Base-by-base conservation (phyloP, 2,329 filamentous ascomycete species). In the Ambrosiella cleistominuta region DNA sequence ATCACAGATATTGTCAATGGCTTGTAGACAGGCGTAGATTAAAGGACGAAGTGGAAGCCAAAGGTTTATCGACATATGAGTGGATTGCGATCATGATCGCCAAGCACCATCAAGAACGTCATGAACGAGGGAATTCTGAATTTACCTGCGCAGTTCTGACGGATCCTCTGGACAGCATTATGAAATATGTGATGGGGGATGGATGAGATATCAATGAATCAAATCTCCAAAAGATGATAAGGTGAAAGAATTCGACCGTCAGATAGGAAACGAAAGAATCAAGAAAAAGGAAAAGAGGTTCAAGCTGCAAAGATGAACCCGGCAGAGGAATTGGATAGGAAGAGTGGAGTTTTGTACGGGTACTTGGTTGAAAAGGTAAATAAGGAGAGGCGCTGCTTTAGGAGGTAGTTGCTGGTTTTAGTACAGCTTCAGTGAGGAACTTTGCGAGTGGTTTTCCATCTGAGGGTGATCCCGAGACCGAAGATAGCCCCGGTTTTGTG, bases 161-260 rank as follows among this genome's bases (percentile, higher is more conserved):
- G 67, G 78, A 76, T 71, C 74, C 75, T 71, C 77, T 76, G 69
- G 78, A 80, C 70, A 81, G 68, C 78, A 81, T 81, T 63, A 66
- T 76, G 68, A 53, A 19, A 45, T 56, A 49, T 13, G n/a, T 54
- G 57, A 44, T 56, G 61, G 59, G 45, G 44, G 52, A 50, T 60
- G 50, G 61, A 61, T 61, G 57, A 58, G 62, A 57, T 60, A 39
- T 38, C 15, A 50, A 44, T 35, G 42, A 50, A 36, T 54, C 27
- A 55, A 39, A 47, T 40, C 53, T 49, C 47, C 47, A 54, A 49
- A 47, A 37, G 45, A 58, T 51, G 54, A 44, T 47, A 37, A 39
- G 49, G 35, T 19, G 44, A 12, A 61, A 54, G 19, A 50, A 45
- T 35, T 57, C 36, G 12, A 19, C n/a, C 38, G 12, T 17, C 44